Base-by-base conservation (phyloP, 106 monocot species). In the Agapanthus africanus region DNA sequence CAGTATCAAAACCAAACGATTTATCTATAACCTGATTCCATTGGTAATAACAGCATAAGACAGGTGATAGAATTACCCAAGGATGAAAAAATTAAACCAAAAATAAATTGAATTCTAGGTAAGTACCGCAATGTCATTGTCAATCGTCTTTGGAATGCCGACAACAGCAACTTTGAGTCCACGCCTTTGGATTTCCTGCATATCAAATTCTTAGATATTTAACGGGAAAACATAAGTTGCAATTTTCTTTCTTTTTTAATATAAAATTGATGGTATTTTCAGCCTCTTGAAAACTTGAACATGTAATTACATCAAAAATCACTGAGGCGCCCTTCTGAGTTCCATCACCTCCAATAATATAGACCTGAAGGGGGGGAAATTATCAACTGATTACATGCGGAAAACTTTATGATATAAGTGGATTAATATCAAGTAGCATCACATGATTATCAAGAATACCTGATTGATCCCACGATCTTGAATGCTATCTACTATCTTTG, bases 281-380 rank as follows among this genome's bases (percentile, higher is more conserved):
- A n/a, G n/a, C n/a, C n/a, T n/a, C n/a, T n/a, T n/a, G n/a, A n/a
- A n/a, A n/a, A n/a, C n/a, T n/a, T n/a, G n/a, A n/a, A n/a, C 7
- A 15, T 8, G 42, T 8, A 42, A 42, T 15, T 15, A 42, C 42
- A 42, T 42, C 42, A 42, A 42, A 8, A 8, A 8, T 42, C 7
- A 42, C 42, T 42, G 42, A 15, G 10, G 91, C 87, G 19, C 87
- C 91, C 60, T 91, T 91, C 68, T 91, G 91, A 39, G 87, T 91
- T 76, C 91, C 87, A 74, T 91, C 91, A 44, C 91, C 91, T 52
- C 91, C 91, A 54, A 91, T 87, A 62, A 91, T 87, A 40, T 85
- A 91, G 21, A 91, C 91, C 86, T 93, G 93, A 76, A n/a, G n/a
- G 30, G 13, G 54, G 16, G 62, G 49, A 42, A 44, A 40, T 18